Percentiles rank a stretch among this genome's conserved stretches.
phyloP scores from a whole-genome alignment of 2,329 filamentous ascomycete species.

The Penicillium sp. region DNA sequence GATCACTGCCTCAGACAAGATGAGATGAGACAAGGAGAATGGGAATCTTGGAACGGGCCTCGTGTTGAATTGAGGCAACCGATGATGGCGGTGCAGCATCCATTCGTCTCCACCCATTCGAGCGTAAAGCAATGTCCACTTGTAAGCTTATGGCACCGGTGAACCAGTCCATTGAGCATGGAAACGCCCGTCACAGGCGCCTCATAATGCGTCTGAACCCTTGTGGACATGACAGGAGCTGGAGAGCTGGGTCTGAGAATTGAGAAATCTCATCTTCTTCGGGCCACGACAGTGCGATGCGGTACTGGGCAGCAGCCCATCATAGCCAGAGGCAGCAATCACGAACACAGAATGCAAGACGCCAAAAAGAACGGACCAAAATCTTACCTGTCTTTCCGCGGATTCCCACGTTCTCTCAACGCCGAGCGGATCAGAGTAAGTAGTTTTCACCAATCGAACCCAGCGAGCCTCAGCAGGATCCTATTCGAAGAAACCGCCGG shows the following conservation, averaged over 20 bases:
- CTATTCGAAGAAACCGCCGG: slow-evolving; percentile 30
- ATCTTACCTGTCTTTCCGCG: slow-evolving; percentile 47
- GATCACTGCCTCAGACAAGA: not conserved
- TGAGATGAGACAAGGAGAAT: not conserved
- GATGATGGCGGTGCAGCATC: slow-evolving; percentile 5
- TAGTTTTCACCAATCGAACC: slow-evolving; percentile 48
- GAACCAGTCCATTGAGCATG: not conserved
- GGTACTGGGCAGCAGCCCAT: not conserved
- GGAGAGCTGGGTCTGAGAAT: not conserved
- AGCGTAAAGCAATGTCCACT: not conserved
- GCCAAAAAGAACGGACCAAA: not conserved
- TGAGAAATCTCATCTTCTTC: not conserved
- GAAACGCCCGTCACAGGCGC: not conserved
- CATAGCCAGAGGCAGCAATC: not conserved
- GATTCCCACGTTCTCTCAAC: slow-evolving; percentile 51
- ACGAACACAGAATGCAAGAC: slow-evolving; percentile 7
- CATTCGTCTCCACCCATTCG: not conserved
- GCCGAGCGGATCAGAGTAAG: slow-evolving; percentile 48
- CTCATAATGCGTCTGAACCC: slow-evolving; percentile 1
- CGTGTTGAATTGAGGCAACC: slow-evolving; percentile 10
- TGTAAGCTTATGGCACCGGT: slow-evolving; percentile 1
- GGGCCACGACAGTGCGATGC: too few species aligned
- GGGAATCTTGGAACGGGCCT: not conserved
- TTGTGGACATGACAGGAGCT: not conserved
- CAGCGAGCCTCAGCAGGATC: slow-evolving; percentile 46